Conservation (phyloP, 495 filamentous ascomycete genomes). For the Haplographium delicatum region DNA sequence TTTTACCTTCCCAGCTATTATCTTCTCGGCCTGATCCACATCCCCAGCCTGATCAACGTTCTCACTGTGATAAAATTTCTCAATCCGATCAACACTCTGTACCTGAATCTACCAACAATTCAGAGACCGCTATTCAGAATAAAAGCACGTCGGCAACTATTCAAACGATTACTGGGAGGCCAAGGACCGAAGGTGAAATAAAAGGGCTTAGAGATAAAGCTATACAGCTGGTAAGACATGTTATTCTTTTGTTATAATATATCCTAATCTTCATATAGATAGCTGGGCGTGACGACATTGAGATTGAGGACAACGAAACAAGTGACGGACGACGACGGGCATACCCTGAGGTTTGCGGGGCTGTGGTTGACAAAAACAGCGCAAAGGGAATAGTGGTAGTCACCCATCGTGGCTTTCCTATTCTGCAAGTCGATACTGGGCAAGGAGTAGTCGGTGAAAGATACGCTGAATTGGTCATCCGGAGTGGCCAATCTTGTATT, state of each 20-base stretch:
- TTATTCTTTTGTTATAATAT: neutral
- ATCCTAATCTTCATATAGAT: neutral
- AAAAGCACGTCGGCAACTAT: no score
- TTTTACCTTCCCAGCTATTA: no score
- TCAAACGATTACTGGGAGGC: no score
- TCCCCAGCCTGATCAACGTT: no score
- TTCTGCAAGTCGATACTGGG: neutral
- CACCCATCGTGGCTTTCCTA: neutral
- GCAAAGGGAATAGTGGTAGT: neutral
- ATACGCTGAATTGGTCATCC: neutral
- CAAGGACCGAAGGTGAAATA: neutral
- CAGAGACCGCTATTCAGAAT: no score
- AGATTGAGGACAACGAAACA: neutral
- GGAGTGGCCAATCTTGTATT: neutral
- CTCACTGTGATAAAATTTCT: no score
- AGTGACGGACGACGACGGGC: neutral
- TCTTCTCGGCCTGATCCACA: no score
- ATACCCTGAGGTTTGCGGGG: neutral
- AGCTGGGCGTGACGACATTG: neutral
- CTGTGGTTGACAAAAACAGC: neutral
- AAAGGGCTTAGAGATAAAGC: neutral
- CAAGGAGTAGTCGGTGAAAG: neutral
- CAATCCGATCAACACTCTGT: no score
- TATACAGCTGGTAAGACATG: neutral
- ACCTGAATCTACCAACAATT: no score